Percentiles rank a stretch among this genome's conserved stretches.
These are phyloP conservation scores for Arxiozyma heterogenica DNA, from an alignment of 1,139 yeast genomes.

Conservation along the genomic window DNA sequence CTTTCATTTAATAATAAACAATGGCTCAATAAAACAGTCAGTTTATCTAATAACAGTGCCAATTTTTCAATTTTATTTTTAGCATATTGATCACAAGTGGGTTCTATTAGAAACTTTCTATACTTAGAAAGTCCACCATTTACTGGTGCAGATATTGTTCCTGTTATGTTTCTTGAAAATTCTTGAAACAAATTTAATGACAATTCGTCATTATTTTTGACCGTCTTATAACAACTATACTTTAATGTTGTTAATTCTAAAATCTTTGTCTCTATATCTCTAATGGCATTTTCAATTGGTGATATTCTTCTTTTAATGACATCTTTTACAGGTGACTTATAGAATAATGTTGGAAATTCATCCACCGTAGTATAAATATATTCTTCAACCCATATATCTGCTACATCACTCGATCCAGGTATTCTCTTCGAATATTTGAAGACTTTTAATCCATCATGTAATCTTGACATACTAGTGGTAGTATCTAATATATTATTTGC, in stretches of 20 bases:
- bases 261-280: conserved; percentile 57
- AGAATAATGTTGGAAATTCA: conserved; percentile 83
- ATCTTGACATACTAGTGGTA: no score
- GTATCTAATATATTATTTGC: no score
- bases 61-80: conserved; percentile 45
- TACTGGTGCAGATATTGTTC: conserved; percentile 87
- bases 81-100: conserved; percentile 32
- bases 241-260: conserved; percentile 66
- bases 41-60: conserved; percentile 57
- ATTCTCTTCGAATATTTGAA: conserved; percentile 64
- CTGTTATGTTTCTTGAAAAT: conserved; percentile 69
- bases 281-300: conserved; percentile 78
- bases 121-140: conserved; percentile 89
- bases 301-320: conserved; percentile 50
- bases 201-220: conserved; percentile 44
- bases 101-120: conserved; percentile 48
- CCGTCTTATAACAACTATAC: conserved; percentile 47
- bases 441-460: conserved; percentile 36
- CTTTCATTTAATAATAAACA: conserved; percentile 64
- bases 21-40: conserved; percentile 55
- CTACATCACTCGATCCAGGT: conserved; percentile 65
- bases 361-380: conserved; percentile 66
- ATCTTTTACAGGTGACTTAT: conserved; percentile 64
- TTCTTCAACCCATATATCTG: conserved; percentile 84
- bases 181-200: conserved; percentile 49